Conservation (phyloP, 768 basidiomycete genomes). For the Russula sp. region DNA sequence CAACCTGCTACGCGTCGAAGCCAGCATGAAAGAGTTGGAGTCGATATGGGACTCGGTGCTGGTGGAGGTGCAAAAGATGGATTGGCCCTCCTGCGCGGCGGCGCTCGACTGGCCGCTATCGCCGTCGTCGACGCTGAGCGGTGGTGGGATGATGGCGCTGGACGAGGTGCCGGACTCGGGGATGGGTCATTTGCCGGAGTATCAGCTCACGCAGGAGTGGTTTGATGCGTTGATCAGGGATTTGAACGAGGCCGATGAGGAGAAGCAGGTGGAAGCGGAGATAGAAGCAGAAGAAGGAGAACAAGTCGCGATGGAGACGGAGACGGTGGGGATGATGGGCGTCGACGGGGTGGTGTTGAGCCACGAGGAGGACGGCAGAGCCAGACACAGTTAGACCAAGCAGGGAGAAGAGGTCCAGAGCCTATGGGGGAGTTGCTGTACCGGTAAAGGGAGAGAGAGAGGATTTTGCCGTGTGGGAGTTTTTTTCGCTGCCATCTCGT, state of each 20-base stretch:
- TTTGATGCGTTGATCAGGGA: not conserved
- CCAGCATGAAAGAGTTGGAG: not conserved
- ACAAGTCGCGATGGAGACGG: not conserved
- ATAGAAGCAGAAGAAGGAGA: not conserved
- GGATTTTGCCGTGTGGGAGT: no score
- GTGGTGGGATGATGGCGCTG: not conserved
- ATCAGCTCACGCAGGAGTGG: slow-evolving; percentile 16
- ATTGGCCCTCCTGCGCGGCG: not conserved
- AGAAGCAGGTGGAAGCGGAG: not conserved
- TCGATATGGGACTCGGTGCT: not conserved
- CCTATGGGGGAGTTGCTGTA: no score
- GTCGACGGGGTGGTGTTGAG: not conserved
- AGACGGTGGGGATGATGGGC: no score
- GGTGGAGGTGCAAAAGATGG: no score
- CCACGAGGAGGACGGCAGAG: not conserved
- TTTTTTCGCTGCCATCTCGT: no score
- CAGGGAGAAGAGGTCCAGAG: not conserved
- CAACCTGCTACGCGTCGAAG: not conserved
- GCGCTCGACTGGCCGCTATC: not conserved
- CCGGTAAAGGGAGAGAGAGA: not conserved
- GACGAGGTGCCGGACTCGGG: slow-evolving; percentile 9
- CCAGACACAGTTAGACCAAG: not conserved
- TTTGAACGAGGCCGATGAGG: not conserved
- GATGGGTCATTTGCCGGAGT: not conserved
- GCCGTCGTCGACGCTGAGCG: not conserved